Evolutionary conservation across 495 filamentous ascomycete genomes (phyloP).

Genomic region (Sabuloglossum arenarium): DNA sequence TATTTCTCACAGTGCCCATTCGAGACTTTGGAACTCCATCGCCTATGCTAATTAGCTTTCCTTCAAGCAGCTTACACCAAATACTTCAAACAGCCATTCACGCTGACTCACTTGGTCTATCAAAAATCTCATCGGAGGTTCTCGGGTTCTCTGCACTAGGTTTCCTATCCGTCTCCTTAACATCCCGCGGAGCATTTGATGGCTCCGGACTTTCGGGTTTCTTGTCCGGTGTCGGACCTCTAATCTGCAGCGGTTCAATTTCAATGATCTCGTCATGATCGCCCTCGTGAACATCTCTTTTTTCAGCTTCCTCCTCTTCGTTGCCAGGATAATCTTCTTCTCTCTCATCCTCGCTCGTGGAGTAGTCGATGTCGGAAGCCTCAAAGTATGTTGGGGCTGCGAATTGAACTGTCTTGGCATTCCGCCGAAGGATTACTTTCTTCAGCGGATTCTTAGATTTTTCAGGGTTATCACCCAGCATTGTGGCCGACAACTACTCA

Average conservation of each 20-base stretch:
- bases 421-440: conserved; percentile 72
- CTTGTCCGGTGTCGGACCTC: conserved; percentile 17
- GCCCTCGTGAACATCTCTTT: not conserved
- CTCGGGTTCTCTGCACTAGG: conserved; percentile 20
- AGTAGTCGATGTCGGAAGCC: conserved; percentile 78
- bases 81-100: not conserved
- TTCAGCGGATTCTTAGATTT: conserved; percentile 79
- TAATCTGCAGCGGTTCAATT: conserved; percentile 25
- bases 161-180: conserved; percentile 7
- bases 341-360: conserved; percentile 34
- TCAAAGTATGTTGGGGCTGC: conserved; percentile 73
- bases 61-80: not conserved
- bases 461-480: conserved; percentile 79
- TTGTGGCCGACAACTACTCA: conserved; percentile 62
- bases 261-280: conserved; percentile 9
- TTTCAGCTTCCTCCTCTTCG: conserved; percentile 3
- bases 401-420: conserved; percentile 79
- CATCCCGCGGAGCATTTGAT: conserved; percentile 14
- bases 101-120: conserved; percentile 20
- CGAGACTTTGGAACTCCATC: conserved; percentile 43
- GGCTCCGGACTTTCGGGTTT: conserved; percentile 13
- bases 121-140: conserved; percentile 47
- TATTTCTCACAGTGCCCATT: conserved; percentile 70
- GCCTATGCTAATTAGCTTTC: conserved; percentile 19
- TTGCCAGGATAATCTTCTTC: not conserved